These are phyloP conservation scores for Diplodia sapinea DNA, from an alignment of 2,329 filamentous ascomycete genomes.

Conservation along the genomic window DNA sequence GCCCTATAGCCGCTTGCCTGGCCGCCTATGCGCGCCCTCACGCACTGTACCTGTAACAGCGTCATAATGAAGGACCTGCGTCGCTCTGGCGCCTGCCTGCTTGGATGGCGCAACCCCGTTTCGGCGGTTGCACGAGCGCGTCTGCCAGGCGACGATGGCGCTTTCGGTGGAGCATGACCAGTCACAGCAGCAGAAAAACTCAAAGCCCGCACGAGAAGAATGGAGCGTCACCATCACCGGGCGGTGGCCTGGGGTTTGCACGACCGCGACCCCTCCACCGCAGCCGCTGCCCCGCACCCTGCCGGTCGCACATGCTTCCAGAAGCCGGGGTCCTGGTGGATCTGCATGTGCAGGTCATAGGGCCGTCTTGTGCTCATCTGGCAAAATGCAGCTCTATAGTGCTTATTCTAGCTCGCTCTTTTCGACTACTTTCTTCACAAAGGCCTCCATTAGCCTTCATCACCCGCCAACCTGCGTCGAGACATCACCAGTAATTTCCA, in stretches of 20 bases:
- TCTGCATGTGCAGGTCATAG: slow-evolving; percentile 9
- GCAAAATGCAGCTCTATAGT: slow-evolving; percentile 23
- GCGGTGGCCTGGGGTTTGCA: slow-evolving; percentile 8
- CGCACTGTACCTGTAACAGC: slow-evolving; percentile 2
- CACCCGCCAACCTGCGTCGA: slow-evolving; percentile 11
- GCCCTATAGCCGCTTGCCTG: slow-evolving; percentile 5
- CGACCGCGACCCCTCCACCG: slow-evolving; percentile 14
- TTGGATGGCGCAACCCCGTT: neutral
- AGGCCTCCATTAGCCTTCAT: neutral
- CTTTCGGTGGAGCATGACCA: slow-evolving; percentile 20
- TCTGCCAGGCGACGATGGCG: neutral
- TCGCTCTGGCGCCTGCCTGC: slow-evolving; percentile 14
- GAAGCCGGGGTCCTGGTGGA: slow-evolving; percentile 18
- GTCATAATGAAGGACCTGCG: slow-evolving; percentile 23
- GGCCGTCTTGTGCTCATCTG: slow-evolving; percentile 12
- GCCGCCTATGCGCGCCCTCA: slow-evolving; percentile 6
- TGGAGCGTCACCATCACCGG: neutral
- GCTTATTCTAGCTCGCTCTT: slow-evolving; percentile 30
- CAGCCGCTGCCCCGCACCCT: slow-evolving; percentile 13
- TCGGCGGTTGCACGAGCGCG: slow-evolving; percentile 5
- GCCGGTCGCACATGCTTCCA: slow-evolving; percentile 28
- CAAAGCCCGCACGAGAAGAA: neutral
- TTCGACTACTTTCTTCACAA: slow-evolving; percentile 26
- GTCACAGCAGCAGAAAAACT: slow-evolving; percentile 1
- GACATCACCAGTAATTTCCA: slow-evolving; percentile 43